These are phyloP conservation scores for Fraxinus americana DNA, from an alignment of 257 asterid genomes.

Conservation along the genomic window DNA sequence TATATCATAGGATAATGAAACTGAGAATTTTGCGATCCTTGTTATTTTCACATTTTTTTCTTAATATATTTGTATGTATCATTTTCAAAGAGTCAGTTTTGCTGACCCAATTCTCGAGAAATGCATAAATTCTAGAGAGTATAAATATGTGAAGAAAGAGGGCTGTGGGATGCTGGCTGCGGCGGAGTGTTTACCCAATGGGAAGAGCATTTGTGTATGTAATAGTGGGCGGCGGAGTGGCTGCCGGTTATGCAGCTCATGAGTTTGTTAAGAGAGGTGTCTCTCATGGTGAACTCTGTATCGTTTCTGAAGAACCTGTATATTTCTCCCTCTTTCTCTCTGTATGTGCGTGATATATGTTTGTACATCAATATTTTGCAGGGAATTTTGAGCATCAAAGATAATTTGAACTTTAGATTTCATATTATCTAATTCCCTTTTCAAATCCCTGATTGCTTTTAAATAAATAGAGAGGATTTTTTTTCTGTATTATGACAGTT, in stretches of 20 bases:
- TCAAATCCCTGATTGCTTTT: not conserved
- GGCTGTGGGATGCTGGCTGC: conserved; percentile 10
- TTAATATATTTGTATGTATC: not conserved
- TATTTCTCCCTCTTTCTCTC: not conserved
- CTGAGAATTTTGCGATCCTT: conserved; percentile 16
- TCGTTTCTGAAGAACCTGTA: conserved; percentile 93
- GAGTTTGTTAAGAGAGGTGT: conserved; percentile 81
- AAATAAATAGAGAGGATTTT: conserved; percentile 7
- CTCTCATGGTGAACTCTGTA: conserved; percentile 86
- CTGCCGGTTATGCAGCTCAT: conserved; percentile 93
- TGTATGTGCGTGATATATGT: no score
- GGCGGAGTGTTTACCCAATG: conserved; percentile 39
- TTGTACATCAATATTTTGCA: not conserved
- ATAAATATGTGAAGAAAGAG: not conserved
- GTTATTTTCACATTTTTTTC: not conserved
- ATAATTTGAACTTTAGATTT: conserved; percentile 19
- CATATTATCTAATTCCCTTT: conserved; percentile 18
- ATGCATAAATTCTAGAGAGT: conserved; percentile 25
- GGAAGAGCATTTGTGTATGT: conserved; percentile 95
- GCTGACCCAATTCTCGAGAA: conserved; percentile 33
- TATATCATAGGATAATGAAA: conserved; percentile 1
- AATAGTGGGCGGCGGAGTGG: conserved; percentile 91
- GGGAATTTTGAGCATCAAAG: not conserved
- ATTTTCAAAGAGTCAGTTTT: conserved; percentile 14
- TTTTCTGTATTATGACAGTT: not conserved